Percentiles rank a stretch among this genome's conserved stretches.
phyloP scores from a whole-genome alignment of 805 yeast genomes.

The Deakozyma indianensis region DNA sequence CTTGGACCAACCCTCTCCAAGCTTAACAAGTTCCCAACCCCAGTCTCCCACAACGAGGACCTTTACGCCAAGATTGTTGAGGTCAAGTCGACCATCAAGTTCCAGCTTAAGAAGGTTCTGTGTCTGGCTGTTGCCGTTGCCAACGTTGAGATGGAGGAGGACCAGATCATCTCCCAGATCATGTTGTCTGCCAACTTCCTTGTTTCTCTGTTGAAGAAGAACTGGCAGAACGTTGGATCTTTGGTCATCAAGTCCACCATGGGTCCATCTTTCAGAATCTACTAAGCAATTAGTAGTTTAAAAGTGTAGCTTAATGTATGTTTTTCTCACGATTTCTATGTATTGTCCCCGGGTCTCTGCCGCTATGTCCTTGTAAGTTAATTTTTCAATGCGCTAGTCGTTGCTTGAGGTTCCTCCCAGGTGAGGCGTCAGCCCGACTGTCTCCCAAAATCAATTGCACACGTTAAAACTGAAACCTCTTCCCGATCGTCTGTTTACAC shows the following conservation, averaged over 20 bases:
- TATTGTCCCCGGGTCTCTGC: too few relatives aligned
- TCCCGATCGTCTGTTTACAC: too few relatives aligned
- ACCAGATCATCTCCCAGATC: conserved; percentile 89
- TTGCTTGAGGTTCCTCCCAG: too few relatives aligned
- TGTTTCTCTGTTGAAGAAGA: conserved; percentile 98
- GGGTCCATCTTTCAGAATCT: conserved; percentile 99
- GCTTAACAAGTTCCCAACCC: conserved; percentile 99
- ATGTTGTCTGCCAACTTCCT: conserved; percentile 98
- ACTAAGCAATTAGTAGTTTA: conserved; percentile 60
- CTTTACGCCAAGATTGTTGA: conserved; percentile 90
- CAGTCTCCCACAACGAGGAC: conserved; percentile 99
- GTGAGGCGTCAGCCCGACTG: too few relatives aligned
- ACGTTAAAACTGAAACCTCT: too few relatives aligned
- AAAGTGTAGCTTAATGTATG: neutral
- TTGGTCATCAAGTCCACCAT: conserved; percentile 96
- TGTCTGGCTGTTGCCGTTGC: conserved; percentile 99
- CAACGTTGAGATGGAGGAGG: conserved; percentile 99
- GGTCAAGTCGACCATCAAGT: conserved; percentile 98
- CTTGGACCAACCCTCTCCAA: conserved; percentile 99
- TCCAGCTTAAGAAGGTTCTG: conserved; percentile 99
- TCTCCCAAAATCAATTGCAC: too few relatives aligned
- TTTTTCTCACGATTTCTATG: too few relatives aligned
- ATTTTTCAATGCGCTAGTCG: too few relatives aligned
- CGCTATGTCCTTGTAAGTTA: too few relatives aligned
- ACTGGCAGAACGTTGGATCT: conserved; percentile 99